Conservation (phyloP, 1,139 yeast genomes). For the Meyerozyma smithsonii region DNA sequence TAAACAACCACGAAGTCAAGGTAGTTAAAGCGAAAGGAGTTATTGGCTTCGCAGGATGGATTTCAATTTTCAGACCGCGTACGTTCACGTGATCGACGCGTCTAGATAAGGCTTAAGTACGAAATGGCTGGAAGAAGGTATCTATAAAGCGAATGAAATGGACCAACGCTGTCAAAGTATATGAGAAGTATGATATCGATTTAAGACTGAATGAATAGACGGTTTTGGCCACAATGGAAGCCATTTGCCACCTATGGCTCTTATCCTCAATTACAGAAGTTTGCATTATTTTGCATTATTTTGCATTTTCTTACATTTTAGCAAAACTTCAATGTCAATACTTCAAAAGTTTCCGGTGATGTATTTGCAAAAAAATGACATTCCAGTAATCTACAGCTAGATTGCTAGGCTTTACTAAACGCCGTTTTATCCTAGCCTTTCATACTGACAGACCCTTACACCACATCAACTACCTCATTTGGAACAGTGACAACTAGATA, state of each 20-base stretch:
- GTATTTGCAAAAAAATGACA: too few species aligned
- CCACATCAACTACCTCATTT: neutral
- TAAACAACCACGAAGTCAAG: too few species aligned
- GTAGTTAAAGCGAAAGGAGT: too few species aligned
- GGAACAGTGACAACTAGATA: neutral
- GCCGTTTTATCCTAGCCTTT: too few species aligned
- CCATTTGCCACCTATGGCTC: too few species aligned
- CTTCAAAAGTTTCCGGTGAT: neutral
- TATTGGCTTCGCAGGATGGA: neutral
- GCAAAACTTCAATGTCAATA: neutral
- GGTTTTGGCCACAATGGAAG: too few species aligned
- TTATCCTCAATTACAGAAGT: neutral
- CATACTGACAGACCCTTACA: constrained; percentile 1
- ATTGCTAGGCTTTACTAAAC: too few species aligned
- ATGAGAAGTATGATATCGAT: too few species aligned
- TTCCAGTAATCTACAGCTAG: too few species aligned
- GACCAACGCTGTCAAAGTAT: too few species aligned
- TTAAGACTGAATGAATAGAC: too few species aligned
- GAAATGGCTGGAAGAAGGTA: neutral
- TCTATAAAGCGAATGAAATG: neutral
- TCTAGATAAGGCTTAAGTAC: neutral
- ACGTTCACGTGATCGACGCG: neutral
- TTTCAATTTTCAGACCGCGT: neutral
- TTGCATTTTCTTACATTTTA: neutral
- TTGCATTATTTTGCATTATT: neutral